phyloP scores from a whole-genome alignment of 352 stramenopile genomes.

The Phytophthora pluvialis region DNA sequence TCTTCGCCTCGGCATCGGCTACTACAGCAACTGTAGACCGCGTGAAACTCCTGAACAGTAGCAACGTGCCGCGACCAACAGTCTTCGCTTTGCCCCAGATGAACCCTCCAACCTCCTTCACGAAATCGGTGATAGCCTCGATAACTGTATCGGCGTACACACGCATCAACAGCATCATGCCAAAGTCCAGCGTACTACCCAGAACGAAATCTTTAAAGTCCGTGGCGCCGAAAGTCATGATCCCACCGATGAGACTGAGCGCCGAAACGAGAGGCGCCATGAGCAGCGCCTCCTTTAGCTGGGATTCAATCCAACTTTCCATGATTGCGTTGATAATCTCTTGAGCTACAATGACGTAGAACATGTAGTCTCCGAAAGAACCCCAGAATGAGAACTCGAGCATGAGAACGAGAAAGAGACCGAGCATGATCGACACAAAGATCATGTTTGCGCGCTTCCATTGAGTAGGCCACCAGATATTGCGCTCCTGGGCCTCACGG shows the following conservation, averaged over 20 bases:
- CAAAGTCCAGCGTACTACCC: constrained; percentile 94
- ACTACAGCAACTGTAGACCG: constrained; percentile 46
- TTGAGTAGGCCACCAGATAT: constrained; percentile 90
- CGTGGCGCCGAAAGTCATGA: constrained; percentile 95
- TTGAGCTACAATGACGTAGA: constrained; percentile 95
- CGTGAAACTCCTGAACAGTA: constrained; percentile 63
- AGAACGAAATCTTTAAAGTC: constrained; percentile 98
- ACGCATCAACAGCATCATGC: constrained; percentile 93
- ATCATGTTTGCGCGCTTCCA: constrained; percentile 97
- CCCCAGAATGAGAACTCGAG: constrained; percentile 97
- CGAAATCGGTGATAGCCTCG: constrained; percentile 74
- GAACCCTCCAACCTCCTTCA: constrained; percentile 48
- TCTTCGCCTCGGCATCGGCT: constrained; percentile 34
- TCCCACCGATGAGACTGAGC: constrained; percentile 89
- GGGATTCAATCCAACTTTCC: constrained; percentile 89
- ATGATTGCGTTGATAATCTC: constrained; percentile 91
- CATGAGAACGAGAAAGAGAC: constrained; percentile 94
- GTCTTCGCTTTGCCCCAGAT: constrained; percentile 48
- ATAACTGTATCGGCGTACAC: constrained; percentile 92
- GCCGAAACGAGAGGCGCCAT: constrained; percentile 91
- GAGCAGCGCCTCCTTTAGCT: constrained; percentile 93
- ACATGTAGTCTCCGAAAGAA: constrained; percentile 95
- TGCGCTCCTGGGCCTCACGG: constrained; percentile 63
- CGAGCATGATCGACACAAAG: constrained; percentile 92
- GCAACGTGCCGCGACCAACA: constrained; percentile 34